Conservation (phyloP, 2,329 filamentous ascomycete species). For the Colletotrichum sp. region DNA sequence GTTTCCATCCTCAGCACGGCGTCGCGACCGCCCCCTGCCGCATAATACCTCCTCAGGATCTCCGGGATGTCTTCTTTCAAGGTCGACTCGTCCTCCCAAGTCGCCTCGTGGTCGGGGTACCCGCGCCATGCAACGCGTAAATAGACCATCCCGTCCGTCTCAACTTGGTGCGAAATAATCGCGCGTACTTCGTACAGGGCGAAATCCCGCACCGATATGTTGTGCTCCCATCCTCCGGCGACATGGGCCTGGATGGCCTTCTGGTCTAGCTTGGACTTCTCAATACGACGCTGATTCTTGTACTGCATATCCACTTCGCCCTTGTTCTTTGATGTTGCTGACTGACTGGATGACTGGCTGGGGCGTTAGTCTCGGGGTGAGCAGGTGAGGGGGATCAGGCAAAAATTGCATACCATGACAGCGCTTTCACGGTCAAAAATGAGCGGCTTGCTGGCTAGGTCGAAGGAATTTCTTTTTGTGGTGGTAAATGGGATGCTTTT, state of each 20-base stretch:
- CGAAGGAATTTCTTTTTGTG: background rate
- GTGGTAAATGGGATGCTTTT: background rate
- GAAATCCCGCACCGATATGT: background rate
- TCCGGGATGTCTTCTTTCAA: background rate
- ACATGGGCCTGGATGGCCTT: background rate
- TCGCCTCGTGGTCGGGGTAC: background rate
- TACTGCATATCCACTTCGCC: background rate
- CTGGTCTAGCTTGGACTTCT: background rate
- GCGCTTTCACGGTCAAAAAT: background rate
- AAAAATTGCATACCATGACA: background rate
- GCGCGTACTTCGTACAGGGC: background rate
- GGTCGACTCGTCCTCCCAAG: background rate
- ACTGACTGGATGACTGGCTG: background rate
- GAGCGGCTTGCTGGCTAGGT: background rate
- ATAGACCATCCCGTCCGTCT: background rate
- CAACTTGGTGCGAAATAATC: background rate
- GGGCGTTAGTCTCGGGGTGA: background rate
- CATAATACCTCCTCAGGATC: background rate
- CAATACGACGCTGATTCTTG: background rate
- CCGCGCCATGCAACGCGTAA: background rate
- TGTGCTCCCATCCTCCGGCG: background rate
- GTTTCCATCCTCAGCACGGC: background rate
- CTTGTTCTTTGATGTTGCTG: background rate
- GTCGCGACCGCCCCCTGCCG: background rate
- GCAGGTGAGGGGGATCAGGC: background rate